These are phyloP conservation scores for Podosphaera aphanis DNA, from an alignment of 2,329 filamentous ascomycete genomes.

Conservation along the genomic window DNA sequence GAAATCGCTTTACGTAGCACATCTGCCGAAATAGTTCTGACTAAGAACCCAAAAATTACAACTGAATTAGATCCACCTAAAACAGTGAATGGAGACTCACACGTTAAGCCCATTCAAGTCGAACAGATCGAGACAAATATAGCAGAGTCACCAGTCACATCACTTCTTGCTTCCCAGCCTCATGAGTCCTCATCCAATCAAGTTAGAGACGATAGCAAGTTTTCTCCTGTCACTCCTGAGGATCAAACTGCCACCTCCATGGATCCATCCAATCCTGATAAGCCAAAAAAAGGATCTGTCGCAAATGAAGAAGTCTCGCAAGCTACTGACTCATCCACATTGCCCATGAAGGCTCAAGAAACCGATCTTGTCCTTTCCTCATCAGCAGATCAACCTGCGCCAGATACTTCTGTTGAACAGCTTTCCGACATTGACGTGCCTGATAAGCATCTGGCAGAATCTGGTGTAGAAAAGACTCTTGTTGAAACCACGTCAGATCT, in stretches of 20 bases:
- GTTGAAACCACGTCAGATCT: neutral
- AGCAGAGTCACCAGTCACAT: neutral
- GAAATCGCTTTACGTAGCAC: slow-evolving; percentile 13
- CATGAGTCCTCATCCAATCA: neutral
- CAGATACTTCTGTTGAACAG: neutral
- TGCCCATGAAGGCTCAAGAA: neutral
- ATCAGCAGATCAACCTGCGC: neutral
- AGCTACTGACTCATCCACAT: neutral
- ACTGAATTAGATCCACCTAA: slow-evolving; percentile 4
- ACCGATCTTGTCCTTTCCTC: neutral
- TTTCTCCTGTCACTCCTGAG: neutral
- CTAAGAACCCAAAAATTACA: slow-evolving; percentile 2
- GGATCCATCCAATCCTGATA: neutral
- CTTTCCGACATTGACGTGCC: neutral
- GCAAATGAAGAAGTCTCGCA: neutral
- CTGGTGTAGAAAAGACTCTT: neutral
- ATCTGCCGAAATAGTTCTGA: slow-evolving; percentile 6
- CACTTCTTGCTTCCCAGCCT: neutral
- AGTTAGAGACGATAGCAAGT: neutral
- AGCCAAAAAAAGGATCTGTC: neutral
- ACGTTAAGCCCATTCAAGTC: slow-evolving; percentile 10
- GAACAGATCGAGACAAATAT: slow-evolving; percentile 7
- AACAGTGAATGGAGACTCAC: slow-evolving; percentile 9
- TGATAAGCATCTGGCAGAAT: neutral
- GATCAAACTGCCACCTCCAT: neutral